Evolutionary conservation across 2,329 filamentous ascomycete species (phyloP).

Genomic region (Ampelomyces quisqualis): DNA sequence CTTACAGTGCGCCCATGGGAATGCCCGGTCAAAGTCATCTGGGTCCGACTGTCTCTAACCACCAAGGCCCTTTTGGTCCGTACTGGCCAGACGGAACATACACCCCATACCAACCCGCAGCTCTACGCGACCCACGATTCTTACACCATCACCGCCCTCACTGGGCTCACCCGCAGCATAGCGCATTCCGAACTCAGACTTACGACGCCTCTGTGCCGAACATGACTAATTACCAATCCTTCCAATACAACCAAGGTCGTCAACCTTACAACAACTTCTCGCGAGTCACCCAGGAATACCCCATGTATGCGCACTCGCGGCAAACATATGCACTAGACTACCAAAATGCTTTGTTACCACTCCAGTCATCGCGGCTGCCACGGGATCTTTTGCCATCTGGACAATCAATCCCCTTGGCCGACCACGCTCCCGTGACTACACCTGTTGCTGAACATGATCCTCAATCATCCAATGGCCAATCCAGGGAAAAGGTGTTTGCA

Average conservation of each 20-base stretch:
- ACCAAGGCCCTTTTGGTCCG: conserved; percentile 44
- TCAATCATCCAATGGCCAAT: conserved; percentile 46
- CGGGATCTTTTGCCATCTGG: conserved; percentile 34
- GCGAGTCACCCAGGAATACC: conserved; percentile 27
- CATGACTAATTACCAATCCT: conserved; percentile 27
- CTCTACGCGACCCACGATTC: conserved; percentile 44
- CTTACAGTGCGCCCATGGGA: conserved; percentile 35
- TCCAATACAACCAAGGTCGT: conserved; percentile 28
- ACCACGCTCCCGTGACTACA: conserved; percentile 19
- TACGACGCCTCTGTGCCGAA: conserved; percentile 30
- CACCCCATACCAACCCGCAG: conserved; percentile 45
- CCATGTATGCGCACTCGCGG: conserved; percentile 28
- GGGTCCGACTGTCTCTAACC: conserved; percentile 45
- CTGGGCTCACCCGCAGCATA: conserved; percentile 37
- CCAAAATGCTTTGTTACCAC: conserved; percentile 23
- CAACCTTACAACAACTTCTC: conserved; percentile 25
- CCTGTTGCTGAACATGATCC: conserved; percentile 43
- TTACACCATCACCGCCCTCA: conserved; percentile 33
- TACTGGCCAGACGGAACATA: conserved; percentile 47
- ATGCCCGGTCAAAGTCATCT: conserved; percentile 38
- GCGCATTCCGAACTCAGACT: conserved; percentile 27
- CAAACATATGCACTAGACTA: conserved; percentile 30
- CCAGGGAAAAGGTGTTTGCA: conserved; percentile 49
- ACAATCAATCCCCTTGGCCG: conserved; percentile 31
- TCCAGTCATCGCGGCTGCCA: conserved; percentile 24